Evolutionary conservation across 2,329 filamentous ascomycete species (phyloP), one percentile per base, ranked within the genome.

Genomic region (Pseudogymnoascus sp.): DNA sequence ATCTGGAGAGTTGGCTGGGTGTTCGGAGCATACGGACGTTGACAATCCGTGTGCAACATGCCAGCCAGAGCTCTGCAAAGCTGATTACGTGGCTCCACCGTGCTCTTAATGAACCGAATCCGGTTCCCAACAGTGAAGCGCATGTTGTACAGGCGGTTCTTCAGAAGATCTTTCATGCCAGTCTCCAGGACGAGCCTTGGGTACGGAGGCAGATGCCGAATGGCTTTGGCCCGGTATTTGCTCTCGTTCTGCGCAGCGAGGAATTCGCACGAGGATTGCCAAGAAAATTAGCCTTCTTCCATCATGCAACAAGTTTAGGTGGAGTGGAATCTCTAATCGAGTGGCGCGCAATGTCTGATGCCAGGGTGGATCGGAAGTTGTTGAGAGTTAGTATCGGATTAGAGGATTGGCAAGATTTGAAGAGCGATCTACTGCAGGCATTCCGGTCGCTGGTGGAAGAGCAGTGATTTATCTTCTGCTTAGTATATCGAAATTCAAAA

Each of bases 291-390:
- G 73, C 80, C 2, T 81, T 96, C 49, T 97, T 97, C 78, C 91
- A 96, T 69, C 94, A 99, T 75, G 94, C 94, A 5, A 99, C 94
- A 2, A 96, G 91, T 74, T 76, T 97, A 28, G 94, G 94, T 3
- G 93, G 94, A 5, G 91, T 97, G 8, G 94, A 97, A 82, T 94
- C 91, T 71, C 76, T 97, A 78, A 92, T 99, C 68, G 94, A 99
- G 82, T 99, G 94, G 94, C 82, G 94, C 64, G 84, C 89, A 58
- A 94, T 99, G 91, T 87, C 86, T 63, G 94, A 99, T 78, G 70
- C 76, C 2, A 79, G 74, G 0, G 86, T 95, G 38, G 90, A 95
- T 71, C 83, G 80, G 71, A 80, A 84, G 63, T 74, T 97, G 73
- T 71, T 97, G 74, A 79, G 94, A 60, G 77, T 99, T 33, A 97